Base-by-base conservation (phyloP, 73 alveolate species). In the Paramecium primaurelia region DNA sequence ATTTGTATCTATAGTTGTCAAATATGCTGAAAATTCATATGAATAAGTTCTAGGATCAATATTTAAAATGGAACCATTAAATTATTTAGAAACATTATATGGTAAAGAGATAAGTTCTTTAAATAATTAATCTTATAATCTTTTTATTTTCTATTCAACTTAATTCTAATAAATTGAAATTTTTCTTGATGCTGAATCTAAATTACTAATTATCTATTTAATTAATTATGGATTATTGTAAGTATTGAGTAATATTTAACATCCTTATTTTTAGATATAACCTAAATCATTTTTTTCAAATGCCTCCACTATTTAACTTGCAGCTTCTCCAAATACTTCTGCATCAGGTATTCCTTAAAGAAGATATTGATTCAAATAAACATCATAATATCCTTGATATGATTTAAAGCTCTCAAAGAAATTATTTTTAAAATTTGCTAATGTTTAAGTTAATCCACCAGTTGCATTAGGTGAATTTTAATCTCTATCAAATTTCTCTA, bases 301-400 rank as follows among this genome's bases (percentile, higher is more conserved):
- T 32, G 73, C 91, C 9, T 80, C 91, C 3, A 22, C 73, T 11
- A 80, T 80, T 49, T 80, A 80, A 9, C 26, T 80, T 22, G 91
- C 91, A 16, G 91, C 91, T 45, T 42, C 75, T 11, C 77, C 77
- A 47, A 80, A 80, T 8, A 26, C 45, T 25, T 80, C 91, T 0
- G 75, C 91, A 14, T 80, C 58, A 45, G 91, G 91, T 22, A 80
- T 12, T 22, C 77, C 71, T n/a, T 47, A 11, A 11, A 80, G 75
- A 5, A 80, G 38, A 45, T 26, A 80, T 22, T 80, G 22, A 45
- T 42, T 80, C 14, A 80, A 11, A 26, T 80, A 28, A 26, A 45
- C 28, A 26, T 80, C 47, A 47, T 80, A 80, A 26, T 32, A 80
- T 22, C 47, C 42, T 47, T 80, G 49, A 45, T 45, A 80, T 10